Evolutionary conservation across 495 filamentous ascomycete species (phyloP).

Genomic region (Neohortaea acidophila): DNA sequence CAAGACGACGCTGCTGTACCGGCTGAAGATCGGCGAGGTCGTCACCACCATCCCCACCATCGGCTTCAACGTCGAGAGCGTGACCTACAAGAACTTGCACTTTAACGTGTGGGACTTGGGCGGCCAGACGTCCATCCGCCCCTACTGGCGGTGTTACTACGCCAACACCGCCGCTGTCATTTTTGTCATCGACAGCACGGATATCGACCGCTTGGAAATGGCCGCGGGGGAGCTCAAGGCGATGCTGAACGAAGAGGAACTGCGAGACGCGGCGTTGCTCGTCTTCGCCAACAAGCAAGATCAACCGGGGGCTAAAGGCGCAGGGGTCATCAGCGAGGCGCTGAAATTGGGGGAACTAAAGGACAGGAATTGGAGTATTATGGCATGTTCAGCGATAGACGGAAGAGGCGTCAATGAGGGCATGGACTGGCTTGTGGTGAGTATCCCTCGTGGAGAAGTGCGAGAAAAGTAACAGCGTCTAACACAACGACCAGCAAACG

Average conservation of each 20-base stretch:
- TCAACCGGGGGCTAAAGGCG: conserved; percentile 91
- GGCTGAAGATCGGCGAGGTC: conserved; percentile 92
- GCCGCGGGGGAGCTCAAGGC: conserved; percentile 83
- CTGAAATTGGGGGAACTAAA: conserved; percentile 75
- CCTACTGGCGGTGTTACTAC: conserved; percentile 99
- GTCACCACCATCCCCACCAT: conserved; percentile 98
- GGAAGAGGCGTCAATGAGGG: conserved; percentile 87
- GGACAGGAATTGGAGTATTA: conserved; percentile 97
- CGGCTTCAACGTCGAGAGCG: conserved; percentile 97
- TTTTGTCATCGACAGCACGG: conserved; percentile 94
- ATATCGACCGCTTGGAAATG: conserved; percentile 84
- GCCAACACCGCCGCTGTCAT: conserved; percentile 98
- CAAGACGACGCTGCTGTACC: conserved; percentile 92
- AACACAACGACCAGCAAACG: conserved; percentile 11
- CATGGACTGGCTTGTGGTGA: conserved; percentile 97
- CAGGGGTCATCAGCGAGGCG: conserved; percentile 90
- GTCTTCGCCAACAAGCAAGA: conserved; percentile 99
- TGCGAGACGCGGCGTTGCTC: conserved; percentile 77
- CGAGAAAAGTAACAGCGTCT: conserved; percentile 1
- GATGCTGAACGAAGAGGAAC: conserved; percentile 93
- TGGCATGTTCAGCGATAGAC: conserved; percentile 91
- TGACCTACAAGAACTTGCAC: conserved; percentile 92
- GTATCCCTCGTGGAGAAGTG: conserved; percentile 24
- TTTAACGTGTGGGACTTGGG: conserved; percentile 98
- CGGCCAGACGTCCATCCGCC: conserved; percentile 90